Conservation (phyloP, 2,329 filamentous ascomycete genomes). For the Botrytis aclada region DNA sequence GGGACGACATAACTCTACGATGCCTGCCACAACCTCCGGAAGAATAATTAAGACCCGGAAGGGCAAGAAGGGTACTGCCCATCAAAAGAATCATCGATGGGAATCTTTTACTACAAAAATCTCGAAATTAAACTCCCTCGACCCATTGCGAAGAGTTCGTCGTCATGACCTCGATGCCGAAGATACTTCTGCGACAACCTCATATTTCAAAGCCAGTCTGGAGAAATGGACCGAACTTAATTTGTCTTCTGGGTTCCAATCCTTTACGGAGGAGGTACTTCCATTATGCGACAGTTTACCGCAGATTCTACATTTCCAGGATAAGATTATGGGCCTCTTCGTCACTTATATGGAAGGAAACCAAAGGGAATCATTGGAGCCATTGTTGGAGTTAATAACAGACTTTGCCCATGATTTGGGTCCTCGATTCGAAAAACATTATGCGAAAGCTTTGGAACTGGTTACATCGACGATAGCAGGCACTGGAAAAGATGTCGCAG, state of each 20-base stretch:
- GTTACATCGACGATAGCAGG: conserved; percentile 75
- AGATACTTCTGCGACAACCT: conserved; percentile 72
- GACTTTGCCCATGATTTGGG: conserved; percentile 95
- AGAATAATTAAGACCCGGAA: conserved; percentile 68
- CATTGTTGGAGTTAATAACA: conserved; percentile 80
- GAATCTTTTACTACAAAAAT: conserved; percentile 89
- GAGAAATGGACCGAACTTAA: conserved; percentile 92
- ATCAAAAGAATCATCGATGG: conserved; percentile 83
- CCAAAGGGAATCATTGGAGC: conserved; percentile 78
- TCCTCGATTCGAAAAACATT: conserved; percentile 82
- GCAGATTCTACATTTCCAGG: conserved; percentile 87
- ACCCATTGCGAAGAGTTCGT: conserved; percentile 86
- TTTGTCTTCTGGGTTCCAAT: conserved; percentile 74
- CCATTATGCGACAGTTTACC: conserved; percentile 85
- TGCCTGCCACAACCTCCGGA: conserved; percentile 62
- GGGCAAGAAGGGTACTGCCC: conserved; percentile 66
- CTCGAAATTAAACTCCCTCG: conserved; percentile 81
- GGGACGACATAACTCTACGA: conserved; percentile 42
- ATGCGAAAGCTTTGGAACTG: conserved; percentile 68
- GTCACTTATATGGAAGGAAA: conserved; percentile 72
- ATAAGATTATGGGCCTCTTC: conserved; percentile 76
- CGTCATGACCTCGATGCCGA: conserved; percentile 78
- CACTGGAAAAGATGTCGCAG: conserved; percentile 73
- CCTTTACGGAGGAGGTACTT: conserved; percentile 71
- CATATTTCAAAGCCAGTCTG: conserved; percentile 79